phyloP scores from a whole-genome alignment of 352 stramenopile genomes.

The Hyaloperonospora arabidopsidis region DNA sequence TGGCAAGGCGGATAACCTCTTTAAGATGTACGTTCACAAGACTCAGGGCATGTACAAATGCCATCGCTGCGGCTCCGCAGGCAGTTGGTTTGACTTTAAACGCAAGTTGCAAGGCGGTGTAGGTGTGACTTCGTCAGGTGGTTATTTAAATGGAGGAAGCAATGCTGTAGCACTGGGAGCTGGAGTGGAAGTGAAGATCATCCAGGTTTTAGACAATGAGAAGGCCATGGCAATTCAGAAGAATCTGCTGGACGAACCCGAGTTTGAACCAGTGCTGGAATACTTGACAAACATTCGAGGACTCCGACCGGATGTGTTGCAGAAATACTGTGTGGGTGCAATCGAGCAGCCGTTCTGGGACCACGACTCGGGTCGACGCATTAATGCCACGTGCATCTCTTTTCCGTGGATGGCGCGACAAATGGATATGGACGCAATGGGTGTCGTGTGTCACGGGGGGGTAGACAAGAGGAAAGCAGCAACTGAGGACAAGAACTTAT shows the following conservation, averaged over 20 bases:
- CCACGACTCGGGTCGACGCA: slow-evolving; percentile 36
- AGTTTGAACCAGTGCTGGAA: slow-evolving; percentile 50
- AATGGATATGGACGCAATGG: slow-evolving; percentile 80
- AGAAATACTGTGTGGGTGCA: slow-evolving; percentile 86
- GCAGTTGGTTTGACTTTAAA: slow-evolving; percentile 88
- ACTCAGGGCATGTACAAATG: slow-evolving; percentile 84
- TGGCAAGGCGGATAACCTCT: slow-evolving; percentile 81
- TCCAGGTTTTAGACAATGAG: slow-evolving; percentile 71
- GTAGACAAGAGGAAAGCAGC: not conserved
- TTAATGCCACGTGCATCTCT: slow-evolving; percentile 82
- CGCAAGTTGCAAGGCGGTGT: slow-evolving; percentile 64
- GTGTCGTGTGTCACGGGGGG: slow-evolving; percentile 45
- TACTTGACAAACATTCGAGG: slow-evolving; percentile 71
- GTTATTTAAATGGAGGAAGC: slow-evolving; percentile 30
- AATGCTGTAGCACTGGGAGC: slow-evolving; percentile 7
- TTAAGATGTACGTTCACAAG: slow-evolving; percentile 89
- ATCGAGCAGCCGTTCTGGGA: slow-evolving; percentile 84
- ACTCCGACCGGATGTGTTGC: slow-evolving; percentile 59
- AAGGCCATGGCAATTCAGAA: slow-evolving; percentile 82
- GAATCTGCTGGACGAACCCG: slow-evolving; percentile 61
- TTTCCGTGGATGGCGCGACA: slow-evolving; percentile 94
- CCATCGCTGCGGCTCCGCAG: slow-evolving; percentile 77
- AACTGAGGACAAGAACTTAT: slow-evolving; percentile 62
- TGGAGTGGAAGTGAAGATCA: slow-evolving; percentile 44
- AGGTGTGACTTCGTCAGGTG: slow-evolving; percentile 32